phyloP scores from a whole-genome alignment of 2,329 filamentous ascomycete species.

The Venturia carpophila region DNA sequence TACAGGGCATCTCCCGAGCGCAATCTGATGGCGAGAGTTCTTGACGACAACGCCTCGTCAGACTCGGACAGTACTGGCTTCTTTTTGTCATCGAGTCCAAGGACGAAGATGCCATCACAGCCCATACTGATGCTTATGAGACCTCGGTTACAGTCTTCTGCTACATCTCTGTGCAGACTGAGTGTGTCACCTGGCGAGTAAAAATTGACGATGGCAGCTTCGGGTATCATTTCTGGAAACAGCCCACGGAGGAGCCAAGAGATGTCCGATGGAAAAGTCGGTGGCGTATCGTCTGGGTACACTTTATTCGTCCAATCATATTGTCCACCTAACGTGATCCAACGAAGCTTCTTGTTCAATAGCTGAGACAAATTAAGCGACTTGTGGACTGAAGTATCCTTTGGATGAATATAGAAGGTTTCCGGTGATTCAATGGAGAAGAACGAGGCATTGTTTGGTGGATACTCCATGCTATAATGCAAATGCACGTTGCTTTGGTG shows the following conservation, averaged over 20 bases:
- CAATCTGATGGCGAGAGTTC: constrained; percentile 53
- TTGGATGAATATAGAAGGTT: constrained; percentile 59
- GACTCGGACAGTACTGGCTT: not conserved
- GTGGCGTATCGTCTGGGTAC: constrained; percentile 63
- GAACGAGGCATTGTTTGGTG: constrained; percentile 39
- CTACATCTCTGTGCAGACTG: constrained; percentile 89
- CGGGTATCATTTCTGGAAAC: constrained; percentile 69
- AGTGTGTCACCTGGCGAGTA: constrained; percentile 87
- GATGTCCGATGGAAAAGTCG: constrained; percentile 67
- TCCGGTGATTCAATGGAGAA: constrained; percentile 48
- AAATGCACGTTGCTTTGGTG: constrained; percentile 89
- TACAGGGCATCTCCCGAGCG: constrained; percentile 83
- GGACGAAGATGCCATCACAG: constrained; percentile 83
- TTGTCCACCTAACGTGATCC: constrained; percentile 90
- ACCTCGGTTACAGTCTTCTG: constrained; percentile 69
- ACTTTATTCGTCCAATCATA: constrained; percentile 90
- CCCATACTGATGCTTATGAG: constrained; percentile 82
- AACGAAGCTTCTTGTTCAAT: constrained; percentile 74
- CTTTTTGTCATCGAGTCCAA: constrained; percentile 47
- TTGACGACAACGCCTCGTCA: not conserved
- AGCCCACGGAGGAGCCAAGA: constrained; percentile 57
- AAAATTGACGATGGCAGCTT: constrained; percentile 90
- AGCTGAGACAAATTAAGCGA: constrained; percentile 62
- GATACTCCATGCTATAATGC: constrained; percentile 66
- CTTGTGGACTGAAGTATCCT: constrained; percentile 66